Conservation (phyloP, 805 yeast genomes). For the Metschnikowia cerradonensis region DNA sequence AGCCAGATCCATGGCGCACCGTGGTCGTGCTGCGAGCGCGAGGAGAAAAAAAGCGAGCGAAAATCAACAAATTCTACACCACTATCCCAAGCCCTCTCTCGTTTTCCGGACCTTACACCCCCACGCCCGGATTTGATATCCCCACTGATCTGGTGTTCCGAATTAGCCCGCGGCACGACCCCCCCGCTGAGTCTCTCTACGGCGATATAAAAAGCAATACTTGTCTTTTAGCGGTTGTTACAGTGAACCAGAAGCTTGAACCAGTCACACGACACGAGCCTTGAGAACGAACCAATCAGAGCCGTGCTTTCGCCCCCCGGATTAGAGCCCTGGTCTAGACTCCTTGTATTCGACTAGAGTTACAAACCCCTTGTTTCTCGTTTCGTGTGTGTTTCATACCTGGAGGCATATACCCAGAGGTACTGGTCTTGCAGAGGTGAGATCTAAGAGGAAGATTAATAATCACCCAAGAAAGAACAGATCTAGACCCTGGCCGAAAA, state of each 20-base stretch:
- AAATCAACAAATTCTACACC: conserved; percentile 1
- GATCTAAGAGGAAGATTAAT: no score
- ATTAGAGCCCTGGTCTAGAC: no score
- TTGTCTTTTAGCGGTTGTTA: not conserved
- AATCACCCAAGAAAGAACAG: no score
- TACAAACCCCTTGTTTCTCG: no score
- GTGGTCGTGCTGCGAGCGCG: not conserved
- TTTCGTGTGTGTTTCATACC: no score
- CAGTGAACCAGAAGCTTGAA: no score
- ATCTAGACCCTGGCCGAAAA: no score
- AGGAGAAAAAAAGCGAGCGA: conserved; percentile 5
- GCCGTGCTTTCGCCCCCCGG: no score
- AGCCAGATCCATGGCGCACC: not conserved
- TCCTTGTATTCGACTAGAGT: no score
- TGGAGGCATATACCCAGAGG: no score
- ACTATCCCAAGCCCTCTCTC: not conserved
- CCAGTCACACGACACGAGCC: not conserved
- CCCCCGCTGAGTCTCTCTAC: not conserved
- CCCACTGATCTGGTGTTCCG: not conserved
- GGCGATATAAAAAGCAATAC: not conserved
- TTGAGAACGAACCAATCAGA: no score
- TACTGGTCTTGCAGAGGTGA: no score
- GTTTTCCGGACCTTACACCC: not conserved
- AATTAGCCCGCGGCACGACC: not conserved
- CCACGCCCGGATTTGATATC: not conserved